phyloP scores from a whole-genome alignment of 1,139 yeast genomes.

The Taiozyma sp. region DNA sequence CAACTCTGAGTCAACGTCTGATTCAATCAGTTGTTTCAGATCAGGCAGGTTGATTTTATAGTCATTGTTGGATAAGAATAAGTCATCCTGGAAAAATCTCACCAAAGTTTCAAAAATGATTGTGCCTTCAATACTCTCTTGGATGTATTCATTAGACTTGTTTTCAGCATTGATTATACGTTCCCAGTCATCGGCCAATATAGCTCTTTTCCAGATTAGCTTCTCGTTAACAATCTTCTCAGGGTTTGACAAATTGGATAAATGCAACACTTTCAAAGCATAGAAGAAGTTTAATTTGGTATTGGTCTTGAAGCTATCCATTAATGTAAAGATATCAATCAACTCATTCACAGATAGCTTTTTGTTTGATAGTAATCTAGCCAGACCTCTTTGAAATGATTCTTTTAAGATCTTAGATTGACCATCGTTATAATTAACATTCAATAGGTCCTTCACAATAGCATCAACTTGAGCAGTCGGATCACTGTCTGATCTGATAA shows the following conservation, averaged over 20 bases:
- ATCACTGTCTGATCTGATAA: conserved; percentile 22
- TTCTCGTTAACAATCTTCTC: conserved; percentile 30
- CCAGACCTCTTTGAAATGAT: conserved; percentile 32
- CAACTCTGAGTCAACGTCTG: conserved; percentile 17
- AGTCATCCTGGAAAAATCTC: conserved; percentile 28
- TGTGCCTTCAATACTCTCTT: conserved; percentile 38
- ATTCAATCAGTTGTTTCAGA: conserved; percentile 12
- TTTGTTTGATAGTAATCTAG: conserved; percentile 34
- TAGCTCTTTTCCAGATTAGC: conserved; percentile 59
- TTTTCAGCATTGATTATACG: conserved; percentile 36
- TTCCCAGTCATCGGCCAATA: conserved; percentile 58
- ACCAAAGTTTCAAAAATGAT: conserved; percentile 43
- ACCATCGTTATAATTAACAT: conserved; percentile 7
- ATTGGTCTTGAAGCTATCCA: conserved; percentile 32
- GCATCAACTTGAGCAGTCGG: conserved; percentile 22
- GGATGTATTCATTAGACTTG: conserved; percentile 41
- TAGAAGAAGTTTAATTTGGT: conserved; percentile 33
- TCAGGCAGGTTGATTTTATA: conserved; percentile 28
- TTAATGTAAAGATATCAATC: conserved; percentile 52
- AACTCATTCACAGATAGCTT: conserved; percentile 43
- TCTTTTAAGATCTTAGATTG: conserved; percentile 10
- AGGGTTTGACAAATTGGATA: conserved; percentile 26
- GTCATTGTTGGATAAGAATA: conserved; percentile 22
- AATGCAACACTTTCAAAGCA: conserved; percentile 38
- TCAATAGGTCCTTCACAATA: conserved; percentile 14